A percentile compares a stretch with the other conserved stretches of the same genome.
Evolutionary conservation across 805 yeast species (phyloP).

Genomic region (Groenewaldozyma tartarivorans): DNA sequence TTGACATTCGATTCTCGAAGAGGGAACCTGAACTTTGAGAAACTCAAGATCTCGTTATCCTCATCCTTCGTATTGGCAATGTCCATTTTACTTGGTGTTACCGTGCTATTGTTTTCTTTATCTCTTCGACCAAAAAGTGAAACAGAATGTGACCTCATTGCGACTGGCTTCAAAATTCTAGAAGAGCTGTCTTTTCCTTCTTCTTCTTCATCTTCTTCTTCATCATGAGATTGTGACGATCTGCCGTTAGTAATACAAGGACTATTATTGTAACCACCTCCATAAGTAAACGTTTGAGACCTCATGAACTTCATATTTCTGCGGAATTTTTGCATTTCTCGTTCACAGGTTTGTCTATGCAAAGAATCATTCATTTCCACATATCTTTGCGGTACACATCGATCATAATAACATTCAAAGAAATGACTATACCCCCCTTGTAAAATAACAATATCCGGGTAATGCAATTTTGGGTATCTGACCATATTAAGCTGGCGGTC

Average conservation of each 20-base stretch:
- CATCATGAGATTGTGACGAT: neutral
- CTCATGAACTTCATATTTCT: conserved; percentile 29
- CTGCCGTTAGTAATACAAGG: conserved; percentile 3
- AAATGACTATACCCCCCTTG: conserved; percentile 88
- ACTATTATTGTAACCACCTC: no score
- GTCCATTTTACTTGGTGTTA: neutral
- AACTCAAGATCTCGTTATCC: neutral
- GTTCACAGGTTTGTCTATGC: conserved; percentile 40
- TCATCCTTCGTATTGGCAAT: neutral
- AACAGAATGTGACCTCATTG: neutral
- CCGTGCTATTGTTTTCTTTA: neutral
- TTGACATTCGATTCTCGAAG: conserved; percentile 9
- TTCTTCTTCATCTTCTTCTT: neutral
- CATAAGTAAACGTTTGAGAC: conserved; percentile 13
- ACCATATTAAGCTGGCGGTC: conserved; percentile 70
- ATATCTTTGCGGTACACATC: conserved; percentile 71
- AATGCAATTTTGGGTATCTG: conserved; percentile 69
- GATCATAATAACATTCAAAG: conserved; percentile 44
- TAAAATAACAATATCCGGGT: conserved; percentile 81
- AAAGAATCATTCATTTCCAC: conserved; percentile 71
- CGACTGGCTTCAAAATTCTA: neutral
- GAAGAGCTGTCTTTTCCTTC: neutral
- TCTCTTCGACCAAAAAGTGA: neutral
- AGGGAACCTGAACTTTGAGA: conserved; percentile 11
- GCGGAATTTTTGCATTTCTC: conserved; percentile 45